phyloP scores from a whole-genome alignment of 495 filamentous ascomycete species.

The Hypoxylon lienhwacheense region DNA sequence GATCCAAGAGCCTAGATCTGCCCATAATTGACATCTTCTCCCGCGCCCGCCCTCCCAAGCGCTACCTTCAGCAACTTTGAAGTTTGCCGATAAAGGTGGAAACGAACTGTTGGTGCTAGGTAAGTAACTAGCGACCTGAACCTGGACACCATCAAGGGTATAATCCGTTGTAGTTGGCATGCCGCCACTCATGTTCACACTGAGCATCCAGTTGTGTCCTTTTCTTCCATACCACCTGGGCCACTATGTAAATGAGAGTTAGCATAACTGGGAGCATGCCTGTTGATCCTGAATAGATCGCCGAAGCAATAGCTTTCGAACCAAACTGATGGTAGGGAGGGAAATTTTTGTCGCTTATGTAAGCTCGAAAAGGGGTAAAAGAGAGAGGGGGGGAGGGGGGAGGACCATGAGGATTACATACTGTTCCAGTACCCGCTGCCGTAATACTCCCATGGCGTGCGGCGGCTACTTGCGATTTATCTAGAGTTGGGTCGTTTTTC shows the following conservation, averaged over 20 bases:
- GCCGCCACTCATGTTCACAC: constrained; percentile 58
- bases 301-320: no score
- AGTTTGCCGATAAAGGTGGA: constrained; percentile 47
- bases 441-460: constrained; percentile 26
- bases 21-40: constrained; percentile 59
- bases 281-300: no score
- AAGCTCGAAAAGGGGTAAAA: no score
- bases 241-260: no score
- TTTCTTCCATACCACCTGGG: constrained; percentile 38
- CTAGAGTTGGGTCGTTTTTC: constrained; percentile 52
- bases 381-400: no score
- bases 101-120: constrained; percentile 26
- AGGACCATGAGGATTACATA: no score
- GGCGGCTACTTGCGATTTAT: constrained; percentile 19
- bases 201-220: constrained; percentile 43
- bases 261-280: no score
- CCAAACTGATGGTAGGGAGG: no score
- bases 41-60: constrained; percentile 61
- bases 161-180: constrained; percentile 24
- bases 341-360: no score
- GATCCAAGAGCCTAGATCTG: constrained; percentile 44
- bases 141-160: neutral
- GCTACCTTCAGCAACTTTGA: constrained; percentile 54
- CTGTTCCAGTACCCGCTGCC: constrained; percentile 15
- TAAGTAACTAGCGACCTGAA: constrained; percentile 30